Conservation (phyloP, 1,284 basidiomycete genomes). For the Pterulicium gracile region DNA sequence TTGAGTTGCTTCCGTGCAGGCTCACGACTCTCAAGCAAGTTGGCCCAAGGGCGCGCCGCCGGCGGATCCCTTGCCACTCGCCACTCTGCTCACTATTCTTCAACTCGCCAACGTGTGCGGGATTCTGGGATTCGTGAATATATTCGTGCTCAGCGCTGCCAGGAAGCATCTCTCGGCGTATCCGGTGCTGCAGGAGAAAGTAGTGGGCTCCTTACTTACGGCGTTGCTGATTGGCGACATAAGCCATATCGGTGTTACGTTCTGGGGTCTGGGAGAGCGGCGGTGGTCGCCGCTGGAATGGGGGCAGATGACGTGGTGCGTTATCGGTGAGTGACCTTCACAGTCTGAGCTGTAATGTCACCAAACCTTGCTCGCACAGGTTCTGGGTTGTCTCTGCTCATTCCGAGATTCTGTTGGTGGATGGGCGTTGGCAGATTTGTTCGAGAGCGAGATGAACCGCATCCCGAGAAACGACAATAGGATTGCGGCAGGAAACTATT, state of each 20-base stretch:
- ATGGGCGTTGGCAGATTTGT: conserved; percentile 63
- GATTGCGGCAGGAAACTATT: too few species aligned
- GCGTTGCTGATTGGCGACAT: conserved; percentile 62
- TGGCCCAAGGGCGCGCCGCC: conserved; percentile 44
- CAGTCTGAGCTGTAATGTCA: not conserved
- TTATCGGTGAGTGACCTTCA: conserved; percentile 24
- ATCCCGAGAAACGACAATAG: too few species aligned
- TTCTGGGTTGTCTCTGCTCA: conserved; percentile 49
- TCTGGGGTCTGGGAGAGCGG: conserved; percentile 62
- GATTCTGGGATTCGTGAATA: conserved; percentile 58
- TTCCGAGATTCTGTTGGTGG: conserved; percentile 63
- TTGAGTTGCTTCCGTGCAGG: conserved; percentile 25
- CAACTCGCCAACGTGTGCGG: conserved; percentile 70
- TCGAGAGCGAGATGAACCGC: conserved; percentile 42
- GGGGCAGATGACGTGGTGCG: conserved; percentile 59
- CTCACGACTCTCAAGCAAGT: conserved; percentile 62
- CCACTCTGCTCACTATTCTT: conserved; percentile 52
- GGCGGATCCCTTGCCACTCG: conserved; percentile 38
- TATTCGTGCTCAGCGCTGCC: conserved; percentile 49
- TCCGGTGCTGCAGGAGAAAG: conserved; percentile 58
- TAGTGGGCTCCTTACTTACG: conserved; percentile 47
- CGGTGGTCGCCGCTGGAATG: conserved; percentile 49
- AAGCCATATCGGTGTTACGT: conserved; percentile 49
- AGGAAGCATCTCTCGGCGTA: conserved; percentile 46
- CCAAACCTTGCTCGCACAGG: not conserved